A percentile compares a stretch with the other conserved stretches of the same genome.
These are phyloP conservation scores for Cudoniella acicularis DNA, from an alignment of 495 filamentous ascomycete genomes.

Conservation along the genomic window DNA sequence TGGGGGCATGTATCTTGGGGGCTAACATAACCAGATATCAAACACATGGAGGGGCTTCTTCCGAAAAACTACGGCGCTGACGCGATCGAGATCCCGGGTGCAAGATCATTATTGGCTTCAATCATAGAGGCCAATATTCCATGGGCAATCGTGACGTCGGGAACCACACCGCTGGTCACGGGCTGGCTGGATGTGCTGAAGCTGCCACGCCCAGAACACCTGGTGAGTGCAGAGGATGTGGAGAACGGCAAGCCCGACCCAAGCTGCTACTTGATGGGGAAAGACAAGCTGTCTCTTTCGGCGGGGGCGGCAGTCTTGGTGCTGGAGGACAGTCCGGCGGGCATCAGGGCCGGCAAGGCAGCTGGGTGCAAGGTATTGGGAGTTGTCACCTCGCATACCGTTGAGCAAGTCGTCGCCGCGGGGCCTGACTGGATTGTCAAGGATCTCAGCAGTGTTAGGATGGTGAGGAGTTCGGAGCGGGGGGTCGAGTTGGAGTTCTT, in stretches of 20 bases:
- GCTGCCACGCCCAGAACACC: constrained; percentile 56
- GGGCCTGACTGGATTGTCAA: constrained; percentile 85
- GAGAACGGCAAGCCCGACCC: constrained; percentile 84
- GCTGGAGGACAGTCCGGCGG: constrained; percentile 91
- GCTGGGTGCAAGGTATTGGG: constrained; percentile 87
- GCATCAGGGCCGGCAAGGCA: constrained; percentile 80
- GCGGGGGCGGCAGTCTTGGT: constrained; percentile 72
- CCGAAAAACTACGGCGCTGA: constrained; percentile 72
- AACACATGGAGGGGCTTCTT: constrained; percentile 70
- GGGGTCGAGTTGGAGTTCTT: constrained; percentile 24
- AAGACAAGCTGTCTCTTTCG: constrained; percentile 53
- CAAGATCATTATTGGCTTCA: constrained; percentile 37
- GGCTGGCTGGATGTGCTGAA: constrained; percentile 82
- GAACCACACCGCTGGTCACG: constrained; percentile 72
- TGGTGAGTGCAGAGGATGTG: constrained; percentile 87
- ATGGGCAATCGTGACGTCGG: constrained; percentile 94
- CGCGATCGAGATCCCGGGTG: constrained; percentile 59
- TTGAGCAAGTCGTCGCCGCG: constrained; percentile 64
- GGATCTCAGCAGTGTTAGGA: constrained; percentile 69
- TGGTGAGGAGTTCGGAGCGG: constrained; percentile 25
- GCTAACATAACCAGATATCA: constrained; percentile 57
- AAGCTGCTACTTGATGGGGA: constrained; percentile 74
- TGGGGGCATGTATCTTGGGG: constrained; percentile 1
- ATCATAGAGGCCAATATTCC: constrained; percentile 47
- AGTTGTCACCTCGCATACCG: constrained; percentile 79